Conservation (phyloP, 805 yeast genomes). For the Cyberlindnera meyerae region DNA sequence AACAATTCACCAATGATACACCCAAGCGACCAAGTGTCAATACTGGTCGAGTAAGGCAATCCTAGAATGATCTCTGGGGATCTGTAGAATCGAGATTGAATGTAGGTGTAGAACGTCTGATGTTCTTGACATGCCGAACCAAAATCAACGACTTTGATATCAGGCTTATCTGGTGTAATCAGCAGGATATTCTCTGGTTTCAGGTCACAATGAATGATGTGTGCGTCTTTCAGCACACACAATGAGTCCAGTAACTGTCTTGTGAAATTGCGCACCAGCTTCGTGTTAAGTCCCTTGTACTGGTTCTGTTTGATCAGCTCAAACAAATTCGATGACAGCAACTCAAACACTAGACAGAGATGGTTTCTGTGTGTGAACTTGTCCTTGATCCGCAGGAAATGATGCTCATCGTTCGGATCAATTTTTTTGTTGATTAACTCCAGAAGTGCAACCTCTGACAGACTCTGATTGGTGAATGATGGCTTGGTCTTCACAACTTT, state of each 20-base stretch:
- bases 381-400: constrained; percentile 74
- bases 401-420: constrained; percentile 67
- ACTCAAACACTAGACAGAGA: constrained; percentile 86
- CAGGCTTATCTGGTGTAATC: constrained; percentile 60
- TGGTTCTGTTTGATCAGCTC: constrained; percentile 91
- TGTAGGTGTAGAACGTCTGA: constrained; percentile 84
- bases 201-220: constrained; percentile 91
- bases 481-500: constrained; percentile 91
- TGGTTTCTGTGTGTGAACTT: constrained; percentile 91
- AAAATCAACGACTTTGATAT: constrained; percentile 89
- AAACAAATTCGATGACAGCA: constrained; percentile 80
- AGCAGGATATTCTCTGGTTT: constrained; percentile 93
- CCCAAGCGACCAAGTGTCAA: constrained; percentile 97
- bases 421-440: constrained; percentile 73
- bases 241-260: constrained; percentile 79
- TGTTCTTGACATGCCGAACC: constrained; percentile 93
- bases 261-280: constrained; percentile 71
- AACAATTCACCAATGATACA: constrained; percentile 89
- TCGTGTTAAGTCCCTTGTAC: constrained; percentile 82
- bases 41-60: constrained; percentile 84
- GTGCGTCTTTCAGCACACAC: constrained; percentile 72
- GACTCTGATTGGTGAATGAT: constrained; percentile 84
- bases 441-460: constrained; percentile 82
- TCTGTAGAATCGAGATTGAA: constrained; percentile 88
- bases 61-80: constrained; percentile 95